Percentiles rank a stretch among this genome's conserved stretches.
Conservation (phyloP, 345 rosid genomes). For the Erucastrum elatum region DNA sequence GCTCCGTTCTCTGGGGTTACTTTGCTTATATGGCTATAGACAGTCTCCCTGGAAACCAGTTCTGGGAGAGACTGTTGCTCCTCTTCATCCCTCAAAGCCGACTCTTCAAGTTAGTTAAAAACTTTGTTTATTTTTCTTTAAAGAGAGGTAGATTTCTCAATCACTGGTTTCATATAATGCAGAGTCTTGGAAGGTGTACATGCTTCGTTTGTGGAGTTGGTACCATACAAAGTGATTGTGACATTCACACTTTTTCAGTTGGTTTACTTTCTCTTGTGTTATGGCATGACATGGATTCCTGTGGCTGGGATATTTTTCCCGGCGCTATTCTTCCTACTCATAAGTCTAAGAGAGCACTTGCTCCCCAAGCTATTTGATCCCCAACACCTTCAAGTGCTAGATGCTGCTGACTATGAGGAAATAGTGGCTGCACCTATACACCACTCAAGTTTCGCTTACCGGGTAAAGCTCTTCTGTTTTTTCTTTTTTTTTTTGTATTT, state of each 20-base stretch:
- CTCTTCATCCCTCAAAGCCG: slow-evolving; percentile 65
- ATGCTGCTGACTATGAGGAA: slow-evolving; percentile 70
- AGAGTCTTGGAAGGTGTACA: slow-evolving; percentile 57
- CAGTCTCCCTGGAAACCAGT: slow-evolving; percentile 88
- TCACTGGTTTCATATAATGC: slow-evolving; percentile 19
- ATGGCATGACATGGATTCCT: slow-evolving; percentile 82
- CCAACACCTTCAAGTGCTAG: slow-evolving; percentile 49
- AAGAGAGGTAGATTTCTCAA: background rate
- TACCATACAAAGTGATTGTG: slow-evolving; percentile 57
- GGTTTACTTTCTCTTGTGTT: slow-evolving; percentile 63
- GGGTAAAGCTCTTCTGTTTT: slow-evolving; percentile 12
- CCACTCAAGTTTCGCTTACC: slow-evolving; percentile 33
- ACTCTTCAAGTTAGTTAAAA: slow-evolving; percentile 60
- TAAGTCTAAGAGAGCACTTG: slow-evolving; percentile 62
- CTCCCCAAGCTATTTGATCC: slow-evolving; percentile 63
- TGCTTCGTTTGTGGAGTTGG: slow-evolving; percentile 62
- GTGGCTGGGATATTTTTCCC: slow-evolving; percentile 86
- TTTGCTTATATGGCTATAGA: slow-evolving; percentile 89
- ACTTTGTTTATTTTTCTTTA: background rate
- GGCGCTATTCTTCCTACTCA: slow-evolving; percentile 68
- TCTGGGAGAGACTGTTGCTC: slow-evolving; percentile 74
- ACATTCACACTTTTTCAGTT: slow-evolving; percentile 65
- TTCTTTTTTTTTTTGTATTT: background rate
- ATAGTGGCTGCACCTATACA: slow-evolving; percentile 40
- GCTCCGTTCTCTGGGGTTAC: slow-evolving; percentile 88